Evolutionary conservation across 805 yeast species (phyloP), one percentile per base, ranked within the genome.

Genomic region (Jamesozyma hellenica): DNA sequence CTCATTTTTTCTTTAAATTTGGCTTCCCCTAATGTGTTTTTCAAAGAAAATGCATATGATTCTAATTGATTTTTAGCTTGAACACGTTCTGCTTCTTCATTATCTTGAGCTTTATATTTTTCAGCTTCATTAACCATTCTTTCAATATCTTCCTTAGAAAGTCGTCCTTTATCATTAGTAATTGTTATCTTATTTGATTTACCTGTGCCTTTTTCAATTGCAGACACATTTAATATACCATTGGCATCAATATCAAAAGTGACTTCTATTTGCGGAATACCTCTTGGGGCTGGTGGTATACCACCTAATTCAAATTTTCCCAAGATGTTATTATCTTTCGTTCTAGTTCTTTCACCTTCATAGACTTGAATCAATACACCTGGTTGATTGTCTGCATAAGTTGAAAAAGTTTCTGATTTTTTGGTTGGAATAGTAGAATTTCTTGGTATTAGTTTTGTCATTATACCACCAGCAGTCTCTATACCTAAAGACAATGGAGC

Each of bases 391-490:
- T 88, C 96, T 55, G 95, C 87, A 65, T 83, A 84, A 48, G 96
- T 87, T 49, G 95, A 84, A 82, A 87, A 87, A 51, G 83, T 79
- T 75, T 86, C 95, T 32, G 95, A 84, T 74, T 87, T 87, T 79
- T 86, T 86, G 68, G 95, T 82, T 68, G 96, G 96, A 54, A 87
- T 85, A 48, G 95, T 85, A 44, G 95, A 81, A 79, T 86, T 86
- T 73, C 95, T 80, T 67, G 94, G 94, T 58, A 86, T 87, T 71
- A 87, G 77, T 72, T 84, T 84, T 67, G 96, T 87, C 94, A 87
- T 86, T 71, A 87, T 87, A 77, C 96, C 96, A 74, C 96, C 96
- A 58, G 95, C 95, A 54, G 95, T 87, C 74, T 87, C 96, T 68
- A 87, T 87, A 77, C 96, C 96, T 57, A 85, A 67, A 42, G 96